These are phyloP conservation scores for Hypoxylon sp. DNA, from an alignment of 2,329 filamentous ascomycete genomes.

Conservation along the genomic window DNA sequence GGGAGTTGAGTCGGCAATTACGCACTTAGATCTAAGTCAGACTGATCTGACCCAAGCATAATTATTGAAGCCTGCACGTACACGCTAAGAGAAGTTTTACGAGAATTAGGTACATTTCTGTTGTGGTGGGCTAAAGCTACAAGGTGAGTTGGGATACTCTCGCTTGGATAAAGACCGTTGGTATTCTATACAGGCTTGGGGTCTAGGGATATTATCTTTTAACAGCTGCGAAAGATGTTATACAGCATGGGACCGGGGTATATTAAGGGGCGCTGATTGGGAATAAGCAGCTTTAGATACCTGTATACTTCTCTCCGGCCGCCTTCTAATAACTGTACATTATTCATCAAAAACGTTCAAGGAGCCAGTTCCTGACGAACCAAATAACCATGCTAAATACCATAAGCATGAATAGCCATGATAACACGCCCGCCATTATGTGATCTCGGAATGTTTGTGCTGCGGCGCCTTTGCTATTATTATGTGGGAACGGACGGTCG, in stretches of 20 bases:
- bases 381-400: slow-evolving; percentile 44
- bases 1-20: background rate
- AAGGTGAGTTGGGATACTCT: no score
- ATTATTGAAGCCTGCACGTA: background rate
- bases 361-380: slow-evolving; percentile 40
- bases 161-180: no score
- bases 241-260: no score
- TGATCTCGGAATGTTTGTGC: slow-evolving; percentile 50
- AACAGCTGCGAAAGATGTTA: no score
- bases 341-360: slow-evolving; percentile 27
- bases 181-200: no score
- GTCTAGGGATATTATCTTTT: no score
- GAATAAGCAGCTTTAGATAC: no score
- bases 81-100: background rate
- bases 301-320: background rate
- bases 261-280: no score
- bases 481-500: slow-evolving; percentile 56
- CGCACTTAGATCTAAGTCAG: background rate
- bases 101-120: no score
- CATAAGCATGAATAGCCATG: slow-evolving; percentile 52
- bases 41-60: background rate
- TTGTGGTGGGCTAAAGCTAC: no score
- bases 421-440: slow-evolving; percentile 48
- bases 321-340: slow-evolving; percentile 9
- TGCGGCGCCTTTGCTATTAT: slow-evolving; percentile 54